Evolutionary conservation across 2,329 filamentous ascomycete species (phyloP).

Genomic region (Metarhizium guizhouense): DNA sequence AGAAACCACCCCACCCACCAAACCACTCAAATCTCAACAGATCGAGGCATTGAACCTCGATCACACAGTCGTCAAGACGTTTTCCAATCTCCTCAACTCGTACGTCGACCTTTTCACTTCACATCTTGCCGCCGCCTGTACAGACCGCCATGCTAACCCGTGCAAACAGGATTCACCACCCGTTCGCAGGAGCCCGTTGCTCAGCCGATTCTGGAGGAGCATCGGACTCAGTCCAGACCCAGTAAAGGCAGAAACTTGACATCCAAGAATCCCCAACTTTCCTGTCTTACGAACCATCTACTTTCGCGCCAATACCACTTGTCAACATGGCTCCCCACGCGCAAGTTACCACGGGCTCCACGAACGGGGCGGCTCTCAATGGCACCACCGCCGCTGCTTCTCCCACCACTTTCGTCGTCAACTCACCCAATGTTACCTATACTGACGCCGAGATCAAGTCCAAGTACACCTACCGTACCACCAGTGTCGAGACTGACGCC

Average conservation of each 20-base stretch:
- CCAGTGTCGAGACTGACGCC: slow-evolving; percentile 61
- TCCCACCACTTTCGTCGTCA: slow-evolving; percentile 70
- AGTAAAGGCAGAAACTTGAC: slow-evolving; percentile 37
- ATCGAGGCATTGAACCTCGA: slow-evolving; percentile 46
- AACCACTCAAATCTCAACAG: slow-evolving; percentile 17
- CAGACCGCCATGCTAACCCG: slow-evolving; percentile 13
- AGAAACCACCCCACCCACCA: slow-evolving; percentile 3
- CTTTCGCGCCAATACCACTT: slow-evolving; percentile 25
- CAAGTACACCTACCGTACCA: slow-evolving; percentile 96
- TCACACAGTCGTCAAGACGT: slow-evolving; percentile 78
- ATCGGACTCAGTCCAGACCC: slow-evolving; percentile 56
- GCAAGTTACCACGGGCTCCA: slow-evolving; percentile 45
- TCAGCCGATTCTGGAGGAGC: slow-evolving; percentile 79
- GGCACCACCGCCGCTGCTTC: slow-evolving; percentile 39
- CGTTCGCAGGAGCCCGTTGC: slow-evolving; percentile 93
- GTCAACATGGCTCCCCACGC: slow-evolving; percentile 86
- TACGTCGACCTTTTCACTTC: slow-evolving; percentile 39
- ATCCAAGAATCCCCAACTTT: slow-evolving; percentile 3
- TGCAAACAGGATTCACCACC: slow-evolving; percentile 69
- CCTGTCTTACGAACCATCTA: slow-evolving; percentile 6
- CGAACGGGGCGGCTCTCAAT: slow-evolving; percentile 51
- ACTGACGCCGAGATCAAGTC: slow-evolving; percentile 80
- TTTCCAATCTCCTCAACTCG: slow-evolving; percentile 97
- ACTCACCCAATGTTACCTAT: slow-evolving; percentile 89
- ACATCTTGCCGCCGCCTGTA: neutral